Evolutionary conservation across 1,139 yeast genomes (phyloP).

Genomic region (Casaregolazyma suthepensis): DNA sequence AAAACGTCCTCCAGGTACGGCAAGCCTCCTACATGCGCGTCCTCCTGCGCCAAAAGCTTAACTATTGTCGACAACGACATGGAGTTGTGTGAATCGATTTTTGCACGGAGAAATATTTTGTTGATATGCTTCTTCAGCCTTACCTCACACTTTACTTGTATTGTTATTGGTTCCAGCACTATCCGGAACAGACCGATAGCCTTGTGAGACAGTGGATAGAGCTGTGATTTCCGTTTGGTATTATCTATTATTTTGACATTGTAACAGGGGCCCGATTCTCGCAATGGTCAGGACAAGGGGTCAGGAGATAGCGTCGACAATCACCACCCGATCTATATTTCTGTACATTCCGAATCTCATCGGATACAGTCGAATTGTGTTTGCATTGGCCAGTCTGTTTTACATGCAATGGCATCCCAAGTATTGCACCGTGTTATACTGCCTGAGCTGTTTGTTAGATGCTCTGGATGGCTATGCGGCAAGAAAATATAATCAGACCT

Average conservation of each 20-base stretch:
- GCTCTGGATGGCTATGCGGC: conserved; percentile 98
- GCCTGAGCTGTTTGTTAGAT: conserved; percentile 84
- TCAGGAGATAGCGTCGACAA: neutral
- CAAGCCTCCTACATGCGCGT: conserved; percentile 1
- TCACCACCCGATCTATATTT: conserved; percentile 49
- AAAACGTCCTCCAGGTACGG: neutral
- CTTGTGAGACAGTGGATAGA: neutral
- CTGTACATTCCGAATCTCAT: conserved; percentile 85
- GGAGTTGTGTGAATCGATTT: neutral
- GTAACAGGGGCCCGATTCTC: neutral
- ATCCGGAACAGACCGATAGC: neutral
- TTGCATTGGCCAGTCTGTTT: conserved; percentile 72
- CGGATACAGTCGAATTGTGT: conserved; percentile 76
- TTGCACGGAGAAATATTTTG: conserved; percentile 2
- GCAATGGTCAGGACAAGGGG: neutral
- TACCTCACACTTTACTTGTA: neutral
- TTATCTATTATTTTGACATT: neutral
- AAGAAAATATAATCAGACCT: conserved; percentile 79
- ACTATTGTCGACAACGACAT: conserved; percentile 1
- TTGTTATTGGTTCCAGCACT: neutral
- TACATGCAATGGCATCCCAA: conserved; percentile 82
- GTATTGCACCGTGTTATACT: conserved; percentile 68
- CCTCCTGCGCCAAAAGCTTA: conserved; percentile 2
- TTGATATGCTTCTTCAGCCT: conserved; percentile 1
- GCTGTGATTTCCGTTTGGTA: neutral